Conservation (phyloP, 2,329 filamentous ascomycete genomes). For the Blumeria graminis region DNA sequence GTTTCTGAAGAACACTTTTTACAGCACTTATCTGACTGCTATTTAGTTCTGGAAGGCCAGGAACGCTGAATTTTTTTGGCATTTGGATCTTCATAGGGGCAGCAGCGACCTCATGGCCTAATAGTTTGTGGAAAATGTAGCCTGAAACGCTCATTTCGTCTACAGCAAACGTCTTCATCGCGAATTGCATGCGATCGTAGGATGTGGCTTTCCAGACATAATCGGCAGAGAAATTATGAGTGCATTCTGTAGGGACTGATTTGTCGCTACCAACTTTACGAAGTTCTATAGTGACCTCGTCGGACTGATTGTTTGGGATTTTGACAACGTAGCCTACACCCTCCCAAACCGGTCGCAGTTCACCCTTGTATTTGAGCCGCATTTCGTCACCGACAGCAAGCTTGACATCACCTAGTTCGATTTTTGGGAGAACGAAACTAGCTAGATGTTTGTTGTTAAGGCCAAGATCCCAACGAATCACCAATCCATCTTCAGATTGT, state of each 20-base stretch:
- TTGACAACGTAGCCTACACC: constrained; percentile 98
- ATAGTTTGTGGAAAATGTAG: constrained; percentile 91
- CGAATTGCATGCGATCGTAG: constrained; percentile 96
- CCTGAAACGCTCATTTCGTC: constrained; percentile 97
- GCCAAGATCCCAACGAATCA: constrained; percentile 84
- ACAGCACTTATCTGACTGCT: constrained; percentile 90
- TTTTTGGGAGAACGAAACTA: constrained; percentile 86
- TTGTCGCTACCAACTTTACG: constrained; percentile 91
- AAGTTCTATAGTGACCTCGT: constrained; percentile 87
- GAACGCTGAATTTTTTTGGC: constrained; percentile 91
- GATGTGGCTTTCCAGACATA: constrained; percentile 99
- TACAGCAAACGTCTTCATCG: constrained; percentile 96
- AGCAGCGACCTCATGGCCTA: constrained; percentile 83
- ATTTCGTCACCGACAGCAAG: constrained; percentile 95
- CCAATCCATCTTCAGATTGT: constrained; percentile 85
- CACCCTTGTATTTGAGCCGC: constrained; percentile 88
- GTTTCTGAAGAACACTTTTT: constrained; percentile 81
- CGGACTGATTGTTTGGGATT: constrained; percentile 96
- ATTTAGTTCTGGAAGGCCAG: constrained; percentile 82
- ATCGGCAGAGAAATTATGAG: constrained; percentile 92
- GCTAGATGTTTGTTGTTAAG: constrained; percentile 94
- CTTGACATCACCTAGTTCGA: constrained; percentile 94
- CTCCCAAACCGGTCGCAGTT: constrained; percentile 80
- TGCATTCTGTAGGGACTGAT: constrained; percentile 83
- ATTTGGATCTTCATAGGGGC: constrained; percentile 89